These are phyloP conservation scores for Saturnispora kantuleensis DNA, from an alignment of 805 yeast genomes.

Conservation along the genomic window DNA sequence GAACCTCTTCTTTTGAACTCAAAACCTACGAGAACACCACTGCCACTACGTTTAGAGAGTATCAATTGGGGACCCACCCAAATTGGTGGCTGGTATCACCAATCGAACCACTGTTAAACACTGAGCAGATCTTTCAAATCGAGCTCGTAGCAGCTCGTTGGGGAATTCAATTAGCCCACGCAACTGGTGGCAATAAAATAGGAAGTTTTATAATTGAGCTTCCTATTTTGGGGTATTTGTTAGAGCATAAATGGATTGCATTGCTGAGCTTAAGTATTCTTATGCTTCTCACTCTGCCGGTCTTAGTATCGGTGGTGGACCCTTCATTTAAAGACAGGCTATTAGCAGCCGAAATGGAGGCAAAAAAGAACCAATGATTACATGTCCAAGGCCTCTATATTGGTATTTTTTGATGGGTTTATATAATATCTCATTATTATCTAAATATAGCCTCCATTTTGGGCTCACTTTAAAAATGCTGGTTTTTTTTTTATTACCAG, in stretches of 20 bases:
- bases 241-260: background rate
- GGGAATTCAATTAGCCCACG: background rate
- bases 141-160: background rate
- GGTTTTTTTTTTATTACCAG: too few relatives aligned
- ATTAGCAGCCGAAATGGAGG: conserved; percentile 5
- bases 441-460: too few relatives aligned
- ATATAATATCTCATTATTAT: too few relatives aligned
- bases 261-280: background rate
- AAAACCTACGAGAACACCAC: background rate
- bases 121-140: too few relatives aligned
- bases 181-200: too few relatives aligned
- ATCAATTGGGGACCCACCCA: background rate
- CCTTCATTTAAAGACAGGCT: conserved; percentile 5
- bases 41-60: background rate
- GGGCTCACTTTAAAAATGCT: background rate
- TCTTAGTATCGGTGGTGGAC: conserved; percentile 3
- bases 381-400: background rate
- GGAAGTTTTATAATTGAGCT: background rate
- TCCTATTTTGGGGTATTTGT: background rate
- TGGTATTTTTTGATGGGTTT: too few relatives aligned
- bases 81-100: too few relatives aligned
- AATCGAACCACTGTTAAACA: too few relatives aligned
- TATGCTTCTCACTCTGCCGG: background rate
- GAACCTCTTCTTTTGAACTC: background rate
- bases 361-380: background rate